These are phyloP conservation scores for Stachybotrys echinatus DNA, from an alignment of 2,329 filamentous ascomycete genomes.

Conservation along the genomic window DNA sequence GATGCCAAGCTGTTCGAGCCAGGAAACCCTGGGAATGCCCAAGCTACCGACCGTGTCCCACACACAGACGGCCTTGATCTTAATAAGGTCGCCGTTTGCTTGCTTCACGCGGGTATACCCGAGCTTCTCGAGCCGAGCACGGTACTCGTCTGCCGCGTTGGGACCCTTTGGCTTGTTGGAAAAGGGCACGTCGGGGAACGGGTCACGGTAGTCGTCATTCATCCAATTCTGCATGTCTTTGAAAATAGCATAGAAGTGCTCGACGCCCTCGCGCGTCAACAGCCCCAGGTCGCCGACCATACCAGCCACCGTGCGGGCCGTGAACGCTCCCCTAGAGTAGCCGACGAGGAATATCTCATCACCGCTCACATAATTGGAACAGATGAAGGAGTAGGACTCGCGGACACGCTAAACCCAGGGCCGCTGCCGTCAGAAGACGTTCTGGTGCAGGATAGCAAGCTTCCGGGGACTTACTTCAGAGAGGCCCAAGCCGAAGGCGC, in stretches of 20 bases:
- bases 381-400: constrained; percentile 58
- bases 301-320: constrained; percentile 49
- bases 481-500: constrained; percentile 50
- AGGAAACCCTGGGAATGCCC: constrained; percentile 38
- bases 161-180: constrained; percentile 41
- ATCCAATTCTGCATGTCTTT: constrained; percentile 52
- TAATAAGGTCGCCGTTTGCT: constrained; percentile 35
- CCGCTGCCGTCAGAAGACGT: no score
- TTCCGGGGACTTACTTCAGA: constrained; percentile 42
- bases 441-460: no score
- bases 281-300: constrained; percentile 47
- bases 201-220: constrained; percentile 37
- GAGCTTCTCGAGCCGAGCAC: constrained; percentile 37
- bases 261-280: constrained; percentile 46
- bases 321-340: constrained; percentile 56
- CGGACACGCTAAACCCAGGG: constrained; percentile 47
- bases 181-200: constrained; percentile 42
- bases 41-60: constrained; percentile 40
- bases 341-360: constrained; percentile 53
- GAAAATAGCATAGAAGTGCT: constrained; percentile 51
- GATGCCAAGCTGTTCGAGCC: constrained; percentile 42
- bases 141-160: constrained; percentile 35
- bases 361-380: constrained; percentile 54
- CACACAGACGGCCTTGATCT: constrained; percentile 39
- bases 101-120: constrained; percentile 38